Evolutionary conservation across 345 rosid genomes (phyloP), one percentile per base, ranked within the genome.

Genomic region (Citrus medica): DNA sequence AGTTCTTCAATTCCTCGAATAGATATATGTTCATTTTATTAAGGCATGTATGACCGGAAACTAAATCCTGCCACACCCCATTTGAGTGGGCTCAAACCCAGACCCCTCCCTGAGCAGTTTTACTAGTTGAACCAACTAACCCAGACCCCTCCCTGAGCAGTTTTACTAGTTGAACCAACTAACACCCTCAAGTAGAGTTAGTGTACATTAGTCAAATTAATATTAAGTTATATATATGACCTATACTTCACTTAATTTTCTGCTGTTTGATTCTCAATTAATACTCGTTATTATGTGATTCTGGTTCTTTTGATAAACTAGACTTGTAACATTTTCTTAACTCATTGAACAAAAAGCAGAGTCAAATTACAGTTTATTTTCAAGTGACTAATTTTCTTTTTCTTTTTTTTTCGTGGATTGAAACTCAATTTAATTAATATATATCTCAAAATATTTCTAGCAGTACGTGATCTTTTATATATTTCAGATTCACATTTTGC

Each of bases 1-100:
- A 89, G 89, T 67, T 78, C 78, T 73, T 74, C 60, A 67, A 73
- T 63, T 70, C 48, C 14, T 25, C 22, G 24, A 55, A 30, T 69
- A 19, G 42, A 4, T 71, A 4, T 48, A 33, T 68, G 10, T 19
- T 48, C 5, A 65, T 69, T 68, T 67, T 46, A 0, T 46, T 13
- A 0, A 46, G 51, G 51, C 51, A 46, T 3, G 5, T 46, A 13
- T 13, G 51, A 13, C 17, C 51, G 2, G 17, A 46, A 46, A 46
- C 51, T 46, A 13, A 13, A 46, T 46, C 51, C 1, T 13, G 51
- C 17, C 51, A 12, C 0, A 46, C 17, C 51, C 51, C 16, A 13
- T 46, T 46, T 12, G 16, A 46, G 51, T 46, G 51, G 4, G 51
- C 9, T 42, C 48, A 9, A 12, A 46, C 17, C 51, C 51, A 12